These are phyloP conservation scores for Jatropha podagrica DNA, from an alignment of 441 rosid species.

Conservation along the genomic window DNA sequence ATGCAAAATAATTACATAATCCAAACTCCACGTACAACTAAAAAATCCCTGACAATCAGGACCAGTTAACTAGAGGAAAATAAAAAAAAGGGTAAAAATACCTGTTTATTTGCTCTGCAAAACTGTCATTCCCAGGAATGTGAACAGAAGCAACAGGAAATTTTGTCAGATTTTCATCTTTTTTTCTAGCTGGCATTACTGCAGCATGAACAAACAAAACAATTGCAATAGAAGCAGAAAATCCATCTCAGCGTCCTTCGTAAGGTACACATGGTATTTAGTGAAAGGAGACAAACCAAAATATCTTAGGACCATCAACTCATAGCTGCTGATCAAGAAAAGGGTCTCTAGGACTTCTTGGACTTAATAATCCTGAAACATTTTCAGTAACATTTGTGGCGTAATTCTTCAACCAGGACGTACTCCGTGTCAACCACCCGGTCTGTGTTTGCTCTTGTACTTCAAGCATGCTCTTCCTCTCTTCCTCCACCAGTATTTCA, in stretches of 20 bases:
- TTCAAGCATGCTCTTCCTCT: slow-evolving; percentile 40
- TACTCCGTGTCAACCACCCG: slow-evolving; percentile 71
- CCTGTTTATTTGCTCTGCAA: slow-evolving; percentile 9
- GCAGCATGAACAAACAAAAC: neutral
- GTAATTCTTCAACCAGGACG: slow-evolving; percentile 58
- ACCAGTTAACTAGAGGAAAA: neutral
- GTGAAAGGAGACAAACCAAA: neutral
- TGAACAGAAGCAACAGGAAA: neutral
- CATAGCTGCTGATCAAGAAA: slow-evolving; percentile 64
- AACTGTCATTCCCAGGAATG: neutral
- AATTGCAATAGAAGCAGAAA: neutral
- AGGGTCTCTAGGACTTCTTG: slow-evolving; percentile 45
- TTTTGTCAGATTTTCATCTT: neutral
- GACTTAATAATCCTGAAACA: slow-evolving; percentile 46
- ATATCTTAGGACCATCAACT: slow-evolving; percentile 4
- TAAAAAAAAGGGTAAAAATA: neutral
- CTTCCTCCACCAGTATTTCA: slow-evolving; percentile 60
- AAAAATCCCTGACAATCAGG: neutral
- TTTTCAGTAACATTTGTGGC: slow-evolving; percentile 41
- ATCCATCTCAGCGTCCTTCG: slow-evolving; percentile 4
- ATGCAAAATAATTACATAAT: too few species aligned
- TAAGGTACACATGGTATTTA: neutral
- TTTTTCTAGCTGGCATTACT: neutral
- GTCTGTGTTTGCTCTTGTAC: slow-evolving; percentile 44
- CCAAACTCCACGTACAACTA: neutral